Conservation (phyloP, 1,284 basidiomycete species). For the Puccinia novopanici region DNA sequence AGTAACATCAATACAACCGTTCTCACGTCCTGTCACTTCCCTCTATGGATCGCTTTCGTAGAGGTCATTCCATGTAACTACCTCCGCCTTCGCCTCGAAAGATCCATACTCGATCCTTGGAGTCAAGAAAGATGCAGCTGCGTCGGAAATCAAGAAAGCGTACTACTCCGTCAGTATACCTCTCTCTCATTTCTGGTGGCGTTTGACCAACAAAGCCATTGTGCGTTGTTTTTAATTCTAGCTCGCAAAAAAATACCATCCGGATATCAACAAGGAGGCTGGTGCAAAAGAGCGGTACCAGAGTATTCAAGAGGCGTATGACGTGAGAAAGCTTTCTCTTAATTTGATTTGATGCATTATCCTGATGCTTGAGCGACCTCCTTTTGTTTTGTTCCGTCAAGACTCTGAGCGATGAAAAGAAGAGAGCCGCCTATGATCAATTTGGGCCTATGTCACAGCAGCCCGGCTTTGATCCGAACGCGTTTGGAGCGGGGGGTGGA, state of each 20-base stretch:
- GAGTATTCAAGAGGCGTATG: slow-evolving; percentile 96
- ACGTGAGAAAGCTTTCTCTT: slow-evolving; percentile 67
- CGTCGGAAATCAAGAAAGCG: slow-evolving; percentile 90
- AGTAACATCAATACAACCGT: not conserved
- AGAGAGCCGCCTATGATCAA: slow-evolving; percentile 86
- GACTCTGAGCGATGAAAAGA: slow-evolving; percentile 91
- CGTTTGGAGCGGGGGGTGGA: slow-evolving; percentile 61
- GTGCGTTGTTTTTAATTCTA: slow-evolving; percentile 59
- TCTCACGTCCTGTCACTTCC: not conserved
- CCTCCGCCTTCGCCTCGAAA: slow-evolving; percentile 67
- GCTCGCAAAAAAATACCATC: slow-evolving; percentile 97
- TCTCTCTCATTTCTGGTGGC: slow-evolving; percentile 25
- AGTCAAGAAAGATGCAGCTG: slow-evolving; percentile 77
- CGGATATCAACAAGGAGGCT: slow-evolving; percentile 93
- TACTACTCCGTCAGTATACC: slow-evolving; percentile 78
- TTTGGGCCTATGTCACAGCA: slow-evolving; percentile 93
- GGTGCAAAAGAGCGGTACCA: slow-evolving; percentile 88
- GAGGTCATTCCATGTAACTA: slow-evolving; percentile 69
- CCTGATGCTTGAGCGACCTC: not conserved
- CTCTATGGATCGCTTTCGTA: not conserved
- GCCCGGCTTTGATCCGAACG: slow-evolving; percentile 87
- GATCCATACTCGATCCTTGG: slow-evolving; percentile 90
- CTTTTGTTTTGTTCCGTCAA: slow-evolving; percentile 52
- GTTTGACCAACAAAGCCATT: not conserved
- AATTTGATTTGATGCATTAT: not conserved